These are phyloP conservation scores for Canavalia gladiata DNA, from an alignment of 306 rosid genomes.

Conservation along the genomic window DNA sequence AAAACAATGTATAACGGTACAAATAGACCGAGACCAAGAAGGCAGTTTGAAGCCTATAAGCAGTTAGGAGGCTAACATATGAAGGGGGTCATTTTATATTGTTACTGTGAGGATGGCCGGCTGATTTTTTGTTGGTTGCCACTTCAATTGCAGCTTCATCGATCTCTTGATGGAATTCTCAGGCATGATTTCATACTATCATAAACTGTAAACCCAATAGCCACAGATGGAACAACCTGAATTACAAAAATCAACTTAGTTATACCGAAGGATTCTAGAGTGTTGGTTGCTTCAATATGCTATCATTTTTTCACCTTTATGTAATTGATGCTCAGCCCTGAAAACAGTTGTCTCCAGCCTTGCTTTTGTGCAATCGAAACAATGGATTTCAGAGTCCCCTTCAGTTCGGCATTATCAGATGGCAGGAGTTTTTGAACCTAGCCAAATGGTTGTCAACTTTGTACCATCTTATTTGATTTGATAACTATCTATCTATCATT, in stretches of 20 bases:
- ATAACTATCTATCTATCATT: conserved; percentile 29
- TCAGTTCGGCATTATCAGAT: conserved; percentile 67
- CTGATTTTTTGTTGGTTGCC: conserved; percentile 61
- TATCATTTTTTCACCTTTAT: conserved; percentile 68
- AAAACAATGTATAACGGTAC: conserved; percentile 27
- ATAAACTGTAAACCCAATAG: conserved; percentile 96
- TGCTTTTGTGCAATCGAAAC: conserved; percentile 75
- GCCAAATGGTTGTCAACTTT: conserved; percentile 38
- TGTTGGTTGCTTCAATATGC: conserved; percentile 15
- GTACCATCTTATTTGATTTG: conserved; percentile 29
- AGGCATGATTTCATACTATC: conserved; percentile 76
- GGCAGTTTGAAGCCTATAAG: conserved; percentile 48
- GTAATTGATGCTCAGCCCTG: conserved; percentile 97
- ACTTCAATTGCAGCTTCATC: conserved; percentile 67
- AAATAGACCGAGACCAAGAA: conserved; percentile 44
- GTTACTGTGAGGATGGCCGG: conserved; percentile 59
- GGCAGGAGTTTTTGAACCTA: conserved; percentile 77
- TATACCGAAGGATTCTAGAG: conserved; percentile 34
- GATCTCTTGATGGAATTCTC: conserved; percentile 84
- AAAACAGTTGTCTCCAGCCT: conserved; percentile 90
- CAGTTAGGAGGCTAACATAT: conserved; percentile 27
- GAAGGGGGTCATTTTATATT: conserved; percentile 32
- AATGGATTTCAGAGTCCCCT: conserved; percentile 81
- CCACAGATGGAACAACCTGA: conserved; percentile 97
- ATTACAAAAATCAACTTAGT: conserved; percentile 46